Base-by-base conservation (phyloP, 352 stramenopile species). In the Globisporangium acanthophoron region DNA sequence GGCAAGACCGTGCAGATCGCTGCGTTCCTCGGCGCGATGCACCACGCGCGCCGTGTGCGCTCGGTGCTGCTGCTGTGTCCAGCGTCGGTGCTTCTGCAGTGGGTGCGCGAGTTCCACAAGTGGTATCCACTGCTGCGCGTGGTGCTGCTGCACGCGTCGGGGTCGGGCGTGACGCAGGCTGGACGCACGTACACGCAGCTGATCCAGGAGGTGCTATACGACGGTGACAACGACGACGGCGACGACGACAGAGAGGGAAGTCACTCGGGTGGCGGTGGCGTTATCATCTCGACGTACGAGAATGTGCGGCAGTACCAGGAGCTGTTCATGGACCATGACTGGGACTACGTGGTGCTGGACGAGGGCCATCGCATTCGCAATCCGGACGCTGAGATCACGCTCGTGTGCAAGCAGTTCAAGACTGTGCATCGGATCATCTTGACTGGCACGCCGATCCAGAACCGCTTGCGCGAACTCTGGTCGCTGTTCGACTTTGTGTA, bases 321-420 rank as follows among this genome's bases (percentile, higher is more conserved):
- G 53, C 70, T 94, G 20, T 97, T 98, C 65, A 74, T 96, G 43
- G 76, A 80, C 31, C 78, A 97, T 46, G 74, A 93, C 58, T 99
- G 96, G 96, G 96, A 96, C 63, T 99, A 99, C 61, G 90, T 98
- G 35, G 85, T 99, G 15, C 80, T 99, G 49, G 98, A 99, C 63
- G 98, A 99, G 78, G 98, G 96, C 31, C 97, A 99, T 73, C 97
- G 97, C 52, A 99, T 99, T 61, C 83, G 96, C 35, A 99, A 99
- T 72, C 96, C 96, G 5, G 92, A 99, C 56, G 95, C 96, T 9
- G 93, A 98, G 65, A 96, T 99, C 47, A 98, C 96, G 27, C 64
- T 97, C 43, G 91, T 93, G 29, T 98, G 92, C 73, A 98, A 99
- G 61, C 76, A 93, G 58, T 63, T 98, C 33, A 76, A 78, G 27